phyloP scores from a whole-genome alignment of 148 eudicot species.

The Vaccinium myrtillus region DNA sequence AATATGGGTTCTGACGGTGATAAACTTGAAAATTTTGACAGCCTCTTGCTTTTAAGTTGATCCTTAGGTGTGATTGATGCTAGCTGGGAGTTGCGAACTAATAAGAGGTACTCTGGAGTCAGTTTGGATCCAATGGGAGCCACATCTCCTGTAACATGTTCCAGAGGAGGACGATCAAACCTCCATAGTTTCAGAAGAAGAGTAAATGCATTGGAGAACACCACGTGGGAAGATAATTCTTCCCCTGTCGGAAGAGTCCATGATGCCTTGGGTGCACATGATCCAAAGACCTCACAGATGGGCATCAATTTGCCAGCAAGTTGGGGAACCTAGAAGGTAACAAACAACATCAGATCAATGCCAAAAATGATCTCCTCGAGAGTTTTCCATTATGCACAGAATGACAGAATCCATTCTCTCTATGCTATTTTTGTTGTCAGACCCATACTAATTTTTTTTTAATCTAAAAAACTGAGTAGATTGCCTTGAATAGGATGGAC shows the following conservation, averaged over 20 bases:
- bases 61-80: slow-evolving; percentile 34
- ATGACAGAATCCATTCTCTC: not conserved
- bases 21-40: slow-evolving; percentile 50
- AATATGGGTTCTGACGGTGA: slow-evolving; percentile 62
- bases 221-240: slow-evolving; percentile 65
- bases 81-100: slow-evolving; percentile 72
- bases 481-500: not conserved
- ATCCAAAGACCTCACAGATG: slow-evolving; percentile 92
- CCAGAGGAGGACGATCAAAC: slow-evolving; percentile 82
- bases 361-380: not conserved
- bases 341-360: slow-evolving; percentile 12
- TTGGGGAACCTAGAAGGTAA: slow-evolving; percentile 77
- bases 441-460: not conserved
- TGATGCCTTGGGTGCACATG: slow-evolving; percentile 63
- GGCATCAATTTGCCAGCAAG: slow-evolving; percentile 98
- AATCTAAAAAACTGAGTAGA: not conserved
- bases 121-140: slow-evolving; percentile 70
- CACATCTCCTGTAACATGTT: slow-evolving; percentile 60
- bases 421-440: no score
- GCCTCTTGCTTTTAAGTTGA: slow-evolving; percentile 38
- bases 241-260: slow-evolving; percentile 74
- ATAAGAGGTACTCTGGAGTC: slow-evolving; percentile 81
- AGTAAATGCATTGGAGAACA: slow-evolving; percentile 93
- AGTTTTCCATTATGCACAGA: not conserved
- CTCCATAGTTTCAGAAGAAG: slow-evolving; percentile 86